phyloP scores from a whole-genome alignment of 768 basidiomycete species.

The Lepiota brunneoincarnata region DNA sequence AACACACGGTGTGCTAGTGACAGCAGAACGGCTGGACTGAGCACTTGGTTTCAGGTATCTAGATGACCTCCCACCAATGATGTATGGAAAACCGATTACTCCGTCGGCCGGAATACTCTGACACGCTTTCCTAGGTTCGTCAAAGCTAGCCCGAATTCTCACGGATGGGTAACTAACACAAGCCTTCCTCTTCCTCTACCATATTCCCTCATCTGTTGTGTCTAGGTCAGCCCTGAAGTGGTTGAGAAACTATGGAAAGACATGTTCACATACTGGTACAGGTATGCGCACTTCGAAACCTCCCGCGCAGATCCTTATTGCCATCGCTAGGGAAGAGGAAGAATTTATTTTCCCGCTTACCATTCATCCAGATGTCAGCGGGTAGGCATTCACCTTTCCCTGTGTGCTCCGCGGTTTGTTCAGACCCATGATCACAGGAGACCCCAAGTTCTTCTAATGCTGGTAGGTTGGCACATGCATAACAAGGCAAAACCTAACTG shows the following conservation, averaged over 20 bases:
- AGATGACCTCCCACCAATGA: slow-evolving; percentile 75
- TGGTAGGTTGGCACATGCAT: slow-evolving; percentile 34
- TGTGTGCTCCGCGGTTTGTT: background rate
- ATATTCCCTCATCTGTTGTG: background rate
- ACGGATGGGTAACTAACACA: slow-evolving; percentile 56
- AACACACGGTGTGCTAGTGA: background rate
- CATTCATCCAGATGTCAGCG: slow-evolving; percentile 77
- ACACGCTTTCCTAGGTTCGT: slow-evolving; percentile 51
- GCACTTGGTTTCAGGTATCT: slow-evolving; percentile 44
- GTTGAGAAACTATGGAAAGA: slow-evolving; percentile 78
- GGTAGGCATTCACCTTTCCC: slow-evolving; percentile 33
- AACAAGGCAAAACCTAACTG: background rate
- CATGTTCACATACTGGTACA: slow-evolving; percentile 66
- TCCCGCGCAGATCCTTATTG: slow-evolving; percentile 6
- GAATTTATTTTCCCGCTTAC: slow-evolving; percentile 74
- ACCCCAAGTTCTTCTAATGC: slow-evolving; percentile 73
- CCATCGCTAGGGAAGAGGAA: slow-evolving; percentile 47
- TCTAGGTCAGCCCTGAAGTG: slow-evolving; percentile 59
- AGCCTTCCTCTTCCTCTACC: background rate
- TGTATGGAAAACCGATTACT: slow-evolving; percentile 33
- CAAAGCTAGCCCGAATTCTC: slow-evolving; percentile 63
- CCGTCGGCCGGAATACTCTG: background rate
- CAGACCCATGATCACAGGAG: slow-evolving; percentile 32
- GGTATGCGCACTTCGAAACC: slow-evolving; percentile 28
- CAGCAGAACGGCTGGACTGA: background rate